Evolutionary conservation across 129 eudicot genomes (phyloP).

Genomic region (Mikania micrantha): DNA sequence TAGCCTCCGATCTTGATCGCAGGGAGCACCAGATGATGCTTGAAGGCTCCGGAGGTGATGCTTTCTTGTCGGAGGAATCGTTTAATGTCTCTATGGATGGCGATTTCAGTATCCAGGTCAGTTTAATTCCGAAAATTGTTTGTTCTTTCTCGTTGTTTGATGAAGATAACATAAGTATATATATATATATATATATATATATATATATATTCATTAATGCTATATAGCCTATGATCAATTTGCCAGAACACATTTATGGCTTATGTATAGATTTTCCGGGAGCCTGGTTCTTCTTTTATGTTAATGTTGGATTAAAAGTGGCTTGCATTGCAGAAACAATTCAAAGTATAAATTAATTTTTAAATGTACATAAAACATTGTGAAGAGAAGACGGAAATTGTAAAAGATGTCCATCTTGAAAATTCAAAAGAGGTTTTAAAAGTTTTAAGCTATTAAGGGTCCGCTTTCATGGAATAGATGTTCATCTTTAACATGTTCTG

Average conservation of each 20-base stretch:
- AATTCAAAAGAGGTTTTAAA: neutral
- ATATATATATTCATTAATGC: neutral
- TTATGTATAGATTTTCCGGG: neutral
- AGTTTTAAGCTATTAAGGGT: neutral
- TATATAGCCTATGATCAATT: too few species aligned
- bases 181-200: too few species aligned
- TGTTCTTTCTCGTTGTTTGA: neutral
- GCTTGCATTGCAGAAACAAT: neutral
- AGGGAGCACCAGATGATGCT: constrained; percentile 87
- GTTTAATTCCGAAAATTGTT: neutral
- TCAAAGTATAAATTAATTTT: neutral
- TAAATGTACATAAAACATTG: neutral
- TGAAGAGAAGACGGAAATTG: neutral
- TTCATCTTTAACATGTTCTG: neutral
- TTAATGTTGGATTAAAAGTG: too few species aligned
- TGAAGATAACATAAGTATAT: neutral
- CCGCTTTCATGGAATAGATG: neutral
- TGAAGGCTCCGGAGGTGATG: constrained; percentile 45
- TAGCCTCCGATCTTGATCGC: constrained; percentile 92
- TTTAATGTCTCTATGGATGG: constrained; percentile 90
- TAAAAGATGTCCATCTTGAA: neutral
- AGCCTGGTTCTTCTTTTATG: neutral
- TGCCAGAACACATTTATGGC: neutral
- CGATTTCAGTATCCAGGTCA: constrained; percentile 93
- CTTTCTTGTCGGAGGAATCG: constrained; percentile 57